Evolutionary conservation across 2,329 filamentous ascomycete species (phyloP), one percentile per base, ranked within the genome.

Genomic region (Epichloe scottii): DNA sequence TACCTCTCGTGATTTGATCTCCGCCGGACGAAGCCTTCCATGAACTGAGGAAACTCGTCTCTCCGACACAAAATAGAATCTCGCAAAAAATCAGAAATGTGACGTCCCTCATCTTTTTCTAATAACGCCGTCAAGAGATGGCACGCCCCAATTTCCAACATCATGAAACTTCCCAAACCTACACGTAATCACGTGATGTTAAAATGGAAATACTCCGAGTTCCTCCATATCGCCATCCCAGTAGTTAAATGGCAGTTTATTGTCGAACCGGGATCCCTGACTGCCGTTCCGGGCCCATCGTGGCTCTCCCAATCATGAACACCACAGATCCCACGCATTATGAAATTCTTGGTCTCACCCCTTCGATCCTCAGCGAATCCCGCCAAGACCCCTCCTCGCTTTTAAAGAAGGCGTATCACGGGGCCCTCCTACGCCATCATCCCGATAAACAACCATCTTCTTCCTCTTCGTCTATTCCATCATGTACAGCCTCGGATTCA

Each of bases 381-480:
- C 62, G 70, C 49, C 58, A 66, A 53, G 69, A 73, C 59, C 63
- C 71, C 40, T 60, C 68, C 55, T 67, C 71, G 46, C 67, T 77
- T 48, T 68, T 85, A 54, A 84, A 81, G 61, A 73, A 73, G 53
- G 81, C 81, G 53, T 86, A 85, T 66, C 79, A 74, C 63, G 74
- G 77, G 50, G 79, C 82, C 21, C 74, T 86, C 35, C 74, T 86
- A 15, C 74, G 71, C 56, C 74, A 85, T 68, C 82, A 86, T 65
- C 82, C 82, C 2, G 81, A 84, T 68, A 83, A 84, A 59, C 58
- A 62, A 53, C 39, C 41, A 46, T 48, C 53, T 44, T 46, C 53
- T 48, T 46, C 57, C 44, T 53, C 46, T 4, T 26, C 43, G 49
- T 21, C 48, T 50, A 26, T 4, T 30, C 11, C 21, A 14, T 34